These are phyloP conservation scores for Apiotrichum gamsii DNA, from an alignment of 1,284 basidiomycete genomes.

Conservation along the genomic window DNA sequence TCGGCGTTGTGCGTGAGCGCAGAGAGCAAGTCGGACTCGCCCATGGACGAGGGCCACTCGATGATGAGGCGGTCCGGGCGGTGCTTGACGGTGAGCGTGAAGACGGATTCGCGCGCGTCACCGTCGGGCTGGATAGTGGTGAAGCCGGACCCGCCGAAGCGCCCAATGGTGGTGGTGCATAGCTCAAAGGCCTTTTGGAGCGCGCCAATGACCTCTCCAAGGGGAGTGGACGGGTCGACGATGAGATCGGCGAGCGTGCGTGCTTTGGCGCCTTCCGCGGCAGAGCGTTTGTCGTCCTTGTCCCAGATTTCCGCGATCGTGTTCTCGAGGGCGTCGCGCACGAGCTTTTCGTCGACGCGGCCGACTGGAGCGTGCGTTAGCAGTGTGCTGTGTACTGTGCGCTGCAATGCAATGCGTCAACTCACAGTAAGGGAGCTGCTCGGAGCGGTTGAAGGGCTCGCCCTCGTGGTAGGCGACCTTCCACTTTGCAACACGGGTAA, in stretches of 20 bases:
- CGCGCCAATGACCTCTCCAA: not conserved
- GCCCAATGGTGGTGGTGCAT: not conserved
- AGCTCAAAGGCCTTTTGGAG: not conserved
- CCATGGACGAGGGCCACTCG: not conserved
- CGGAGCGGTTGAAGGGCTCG: not conserved
- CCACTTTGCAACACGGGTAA: not conserved
- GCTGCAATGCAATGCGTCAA: too few relatives aligned
- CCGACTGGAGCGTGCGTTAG: not conserved
- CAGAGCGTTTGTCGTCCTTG: not conserved
- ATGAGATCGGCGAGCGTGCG: not conserved
- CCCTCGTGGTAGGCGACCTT: not conserved
- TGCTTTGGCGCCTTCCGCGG: not conserved
- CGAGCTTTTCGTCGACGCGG: not conserved
- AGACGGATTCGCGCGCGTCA: not conserved
- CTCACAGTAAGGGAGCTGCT: not conserved
- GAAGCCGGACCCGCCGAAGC: not conserved
- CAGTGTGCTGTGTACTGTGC: too few relatives aligned
- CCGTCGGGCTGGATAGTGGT: not conserved
- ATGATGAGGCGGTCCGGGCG: not conserved
- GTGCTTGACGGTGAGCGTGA: not conserved
- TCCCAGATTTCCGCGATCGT: not conserved
- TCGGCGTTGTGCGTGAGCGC: not conserved
- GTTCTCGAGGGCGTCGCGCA: not conserved
- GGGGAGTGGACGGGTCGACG: not conserved
- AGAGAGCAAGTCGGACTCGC: not conserved